phyloP scores from a whole-genome alignment of 352 stramenopile species.

The Globisporangium ultimum region DNA sequence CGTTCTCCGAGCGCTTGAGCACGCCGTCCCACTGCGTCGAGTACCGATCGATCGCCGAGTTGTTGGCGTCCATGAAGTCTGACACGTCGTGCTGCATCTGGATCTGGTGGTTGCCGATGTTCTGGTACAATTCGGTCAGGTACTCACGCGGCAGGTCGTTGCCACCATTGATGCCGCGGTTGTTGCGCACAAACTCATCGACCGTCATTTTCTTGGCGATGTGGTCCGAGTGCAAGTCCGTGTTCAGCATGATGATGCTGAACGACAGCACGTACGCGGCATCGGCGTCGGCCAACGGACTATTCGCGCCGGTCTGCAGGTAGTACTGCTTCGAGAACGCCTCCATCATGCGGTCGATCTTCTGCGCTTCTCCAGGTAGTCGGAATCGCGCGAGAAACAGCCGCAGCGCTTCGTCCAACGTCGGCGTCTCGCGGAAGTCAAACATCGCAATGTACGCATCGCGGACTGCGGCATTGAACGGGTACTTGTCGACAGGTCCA shows the following conservation, averaged over 20 bases:
- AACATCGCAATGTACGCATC: constrained; percentile 92
- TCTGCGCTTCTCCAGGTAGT: constrained; percentile 97
- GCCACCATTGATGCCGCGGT: constrained; percentile 81
- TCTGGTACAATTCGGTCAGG: constrained; percentile 72
- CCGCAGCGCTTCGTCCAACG: constrained; percentile 90
- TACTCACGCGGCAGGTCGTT: constrained; percentile 75
- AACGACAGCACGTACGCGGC: constrained; percentile 96
- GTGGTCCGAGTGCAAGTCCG: constrained; percentile 95
- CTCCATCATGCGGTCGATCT: constrained; percentile 98
- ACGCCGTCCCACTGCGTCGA: constrained; percentile 87
- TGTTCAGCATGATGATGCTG: constrained; percentile 99
- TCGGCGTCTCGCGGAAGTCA: constrained; percentile 87
- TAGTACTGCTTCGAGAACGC: constrained; percentile 93
- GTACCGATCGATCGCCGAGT: constrained; percentile 75
- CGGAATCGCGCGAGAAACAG: constrained; percentile 94
- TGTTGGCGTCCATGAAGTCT: constrained; percentile 65
- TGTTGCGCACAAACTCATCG: constrained; percentile 87
- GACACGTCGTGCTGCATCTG: constrained; percentile 89
- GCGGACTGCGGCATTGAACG: constrained; percentile 90
- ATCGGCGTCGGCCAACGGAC: constrained; percentile 82
- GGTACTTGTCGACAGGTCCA: constrained; percentile 93
- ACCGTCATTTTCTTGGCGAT: constrained; percentile 88
- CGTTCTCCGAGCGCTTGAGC: constrained; percentile 83
- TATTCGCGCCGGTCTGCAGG: constrained; percentile 53
- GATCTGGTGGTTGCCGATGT: constrained; percentile 82